Evolutionary conservation across 371 early-diverging fungal genomes (phyloP), one percentile per base, ranked within the genome.

Genomic region (Capniomyces stellatus): DNA sequence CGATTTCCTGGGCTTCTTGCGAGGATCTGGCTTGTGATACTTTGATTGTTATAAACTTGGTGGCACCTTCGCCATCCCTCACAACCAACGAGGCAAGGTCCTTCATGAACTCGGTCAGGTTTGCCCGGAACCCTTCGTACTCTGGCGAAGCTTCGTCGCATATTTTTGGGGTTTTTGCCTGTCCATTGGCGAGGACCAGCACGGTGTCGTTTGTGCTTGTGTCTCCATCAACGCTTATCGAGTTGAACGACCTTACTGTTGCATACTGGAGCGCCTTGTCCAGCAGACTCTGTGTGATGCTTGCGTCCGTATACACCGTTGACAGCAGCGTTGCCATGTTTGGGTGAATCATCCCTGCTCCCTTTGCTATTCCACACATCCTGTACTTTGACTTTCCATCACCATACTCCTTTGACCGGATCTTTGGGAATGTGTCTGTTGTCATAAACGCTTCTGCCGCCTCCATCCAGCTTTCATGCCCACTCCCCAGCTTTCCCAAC

Each of bases 131-230:
- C 1, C 62, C 63, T 13, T 63, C 52, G 60, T 72, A 91, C 51
- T 80, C 89, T 31, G 49, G 40, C 1, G 71, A 63, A 2, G 61
- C 57, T 57, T 72, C 64, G 10, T 66, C 55, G 19, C 68, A 60
- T 18, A 82, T 75, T 10, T 15, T 50, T 6, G 19, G n/a, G 1
- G 66, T 48, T 1, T 54, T 29, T 15, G 69, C 62, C 0, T 79
- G 82, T 25, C 89, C 92, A 55, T 92, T 95, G 28, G 92, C 91
- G 43, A 95, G 61, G 3, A 90, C 77, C 1, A 81, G 75, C 46
- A 90, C 81, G 0, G 92, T 87, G 59, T 95, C 96, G 59, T 95
- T 95, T 30, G 96, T 95, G 64, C 85, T 85, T 71, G 84, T 95
- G 63, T 95, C 96, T 21, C 93, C 93, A 71, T 95, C 96, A 10